These are phyloP conservation scores for Limnanthes douglasii DNA, from an alignment of 345 rosid genomes.

Conservation along the genomic window DNA sequence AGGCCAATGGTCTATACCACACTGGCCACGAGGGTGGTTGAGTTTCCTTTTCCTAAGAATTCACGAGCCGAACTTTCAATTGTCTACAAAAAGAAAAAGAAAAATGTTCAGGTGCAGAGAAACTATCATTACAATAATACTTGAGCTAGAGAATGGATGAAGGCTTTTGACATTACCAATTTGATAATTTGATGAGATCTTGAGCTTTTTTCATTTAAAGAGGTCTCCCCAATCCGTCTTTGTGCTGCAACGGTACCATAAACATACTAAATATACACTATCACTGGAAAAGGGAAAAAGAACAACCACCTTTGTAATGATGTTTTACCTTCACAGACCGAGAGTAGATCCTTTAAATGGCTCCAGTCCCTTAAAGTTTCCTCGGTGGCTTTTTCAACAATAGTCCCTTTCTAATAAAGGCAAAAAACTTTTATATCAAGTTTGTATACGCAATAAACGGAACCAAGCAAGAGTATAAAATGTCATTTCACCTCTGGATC, in stretches of 20 bases:
- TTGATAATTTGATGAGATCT: slow-evolving; percentile 97
- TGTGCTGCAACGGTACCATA: slow-evolving; percentile 44
- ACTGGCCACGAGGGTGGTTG: slow-evolving; percentile 76
- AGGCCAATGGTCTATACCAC: slow-evolving; percentile 68
- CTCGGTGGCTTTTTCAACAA: slow-evolving; percentile 75
- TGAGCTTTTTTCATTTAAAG: slow-evolving; percentile 85
- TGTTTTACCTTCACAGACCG: slow-evolving; percentile 77
- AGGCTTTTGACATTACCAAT: too few species aligned
- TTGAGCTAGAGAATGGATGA: slow-evolving; percentile 5
- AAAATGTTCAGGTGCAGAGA: slow-evolving; percentile 4
- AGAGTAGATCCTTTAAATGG: slow-evolving; percentile 75
- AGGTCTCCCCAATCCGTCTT: slow-evolving; percentile 87
- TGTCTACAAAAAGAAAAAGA: slow-evolving; percentile 26
- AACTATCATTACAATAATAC: slow-evolving; percentile 1
- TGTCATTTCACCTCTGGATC: slow-evolving; percentile 68
- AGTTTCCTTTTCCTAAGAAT: slow-evolving; percentile 84
- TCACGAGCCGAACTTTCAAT: slow-evolving; percentile 95
- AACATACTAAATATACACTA: slow-evolving; percentile 1
- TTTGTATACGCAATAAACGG: neutral
- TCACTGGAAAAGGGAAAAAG: neutral
- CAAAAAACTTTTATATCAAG: slow-evolving; percentile 3
- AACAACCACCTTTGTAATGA: too few species aligned
- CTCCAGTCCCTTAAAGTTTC: slow-evolving; percentile 74
- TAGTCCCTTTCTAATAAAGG: slow-evolving; percentile 59
- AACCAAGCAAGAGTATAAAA: neutral